Evolutionary conservation across 2,329 filamentous ascomycete genomes (phyloP), one percentile per base, ranked within the genome.

Genomic region (Nemania sp.): DNA sequence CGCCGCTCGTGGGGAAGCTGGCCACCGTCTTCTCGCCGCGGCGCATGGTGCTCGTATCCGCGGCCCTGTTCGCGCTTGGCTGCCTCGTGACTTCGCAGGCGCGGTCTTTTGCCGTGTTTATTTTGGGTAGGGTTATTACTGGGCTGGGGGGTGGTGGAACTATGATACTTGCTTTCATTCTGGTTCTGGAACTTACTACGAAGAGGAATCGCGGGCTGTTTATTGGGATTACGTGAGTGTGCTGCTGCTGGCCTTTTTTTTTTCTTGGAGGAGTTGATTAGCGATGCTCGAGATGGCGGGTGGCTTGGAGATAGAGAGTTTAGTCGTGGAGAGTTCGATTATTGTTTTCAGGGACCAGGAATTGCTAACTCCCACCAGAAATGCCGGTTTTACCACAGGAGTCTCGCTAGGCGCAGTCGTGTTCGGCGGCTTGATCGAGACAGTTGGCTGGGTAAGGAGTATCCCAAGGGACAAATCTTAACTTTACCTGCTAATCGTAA

Each of bases 11-110:
- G 33, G 90, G 90, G 6, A 84, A 89, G 15, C 75, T 95, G 1
- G 83, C 86, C 40, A 83, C 86, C 63, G 83, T 94, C 20, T 93
- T 95, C 70, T 83, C 86, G 0, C 82, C 89, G 0, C 78, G 86
- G 20, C 66, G 76, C 19, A 86, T 89, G 64, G 79, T 91, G 49
- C 75, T 90, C 22, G 78, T 76, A 8, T 80, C 87, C 1, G 80
- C 86, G 3, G 54, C 81, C 5, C 70, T 75, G 43, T 75, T 92
- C 39, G 76, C 82, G 2, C 53, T 81, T 1, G 90, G 90, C 1
- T 80, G 82, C 1, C 64, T 88, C 4, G 66, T 90, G n/a, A 86
- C 86, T 0, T 81, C 86, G 0, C 73, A 76, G 34, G 84, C 90
- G 0, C 69, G 62, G 2, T 80, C 74, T 0, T 82, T 92, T 46